Percentiles rank a stretch among this genome's conserved stretches.
Evolutionary conservation across 2,329 filamentous ascomycete species (phyloP).

Genomic region (Neopestalotiopsis sp.): DNA sequence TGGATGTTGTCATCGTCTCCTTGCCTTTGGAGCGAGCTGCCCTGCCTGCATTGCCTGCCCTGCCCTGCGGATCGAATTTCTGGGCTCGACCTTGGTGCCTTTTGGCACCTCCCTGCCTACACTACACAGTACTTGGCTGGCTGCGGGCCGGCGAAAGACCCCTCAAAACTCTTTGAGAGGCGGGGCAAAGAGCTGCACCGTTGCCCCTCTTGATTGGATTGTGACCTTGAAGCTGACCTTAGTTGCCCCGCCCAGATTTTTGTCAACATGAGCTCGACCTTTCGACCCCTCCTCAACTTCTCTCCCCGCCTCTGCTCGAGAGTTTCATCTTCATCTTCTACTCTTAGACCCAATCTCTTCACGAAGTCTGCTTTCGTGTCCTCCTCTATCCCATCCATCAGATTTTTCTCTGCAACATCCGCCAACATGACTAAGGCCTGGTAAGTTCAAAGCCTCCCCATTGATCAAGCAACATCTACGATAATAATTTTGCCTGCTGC

Average conservation of each 20-base stretch:
- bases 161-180: constrained; percentile 15
- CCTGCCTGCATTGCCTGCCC: no score
- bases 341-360: constrained; percentile 32
- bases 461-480: neutral
- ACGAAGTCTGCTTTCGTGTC: constrained; percentile 43
- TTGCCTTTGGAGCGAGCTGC: neutral
- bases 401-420: constrained; percentile 63
- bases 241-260: constrained; percentile 19
- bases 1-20: neutral
- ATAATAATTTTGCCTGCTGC: constrained; percentile 30
- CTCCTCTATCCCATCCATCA: constrained; percentile 36
- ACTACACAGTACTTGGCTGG: neutral
- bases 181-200: constrained; percentile 11
- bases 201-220: constrained; percentile 7
- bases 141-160: constrained; percentile 11
- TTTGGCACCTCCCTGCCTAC: neutral
- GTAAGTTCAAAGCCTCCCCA: constrained; percentile 1
- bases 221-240: constrained; percentile 15
- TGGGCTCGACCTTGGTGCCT: neutral
- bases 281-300: constrained; percentile 21
- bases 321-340: constrained; percentile 42
- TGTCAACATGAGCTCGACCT: constrained; percentile 19
- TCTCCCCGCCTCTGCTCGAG: constrained; percentile 40
- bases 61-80: neutral
- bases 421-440: constrained; percentile 70